Evolutionary conservation across 1,284 basidiomycete species (phyloP).

Genomic region (Microbotryum lychnidis-dioicae): DNA sequence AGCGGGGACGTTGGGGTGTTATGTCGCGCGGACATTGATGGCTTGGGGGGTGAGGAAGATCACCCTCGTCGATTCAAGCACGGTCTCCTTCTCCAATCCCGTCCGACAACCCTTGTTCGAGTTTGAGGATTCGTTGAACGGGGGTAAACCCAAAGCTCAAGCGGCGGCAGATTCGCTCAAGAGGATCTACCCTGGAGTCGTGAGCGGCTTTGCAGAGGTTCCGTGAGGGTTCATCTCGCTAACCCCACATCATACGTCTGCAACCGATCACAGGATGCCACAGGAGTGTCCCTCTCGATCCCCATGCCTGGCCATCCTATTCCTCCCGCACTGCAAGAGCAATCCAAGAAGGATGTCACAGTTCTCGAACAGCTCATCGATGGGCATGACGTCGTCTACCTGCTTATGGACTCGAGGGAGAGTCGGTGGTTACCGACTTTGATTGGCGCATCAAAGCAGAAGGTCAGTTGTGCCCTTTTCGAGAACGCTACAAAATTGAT

Average conservation of each 20-base stretch:
- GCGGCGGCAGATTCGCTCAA: slow-evolving; percentile 80
- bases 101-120: slow-evolving; percentile 93
- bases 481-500: neutral
- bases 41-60: slow-evolving; percentile 93
- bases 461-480: slow-evolving; percentile 48
- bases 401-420: slow-evolving; percentile 97
- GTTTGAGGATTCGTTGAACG: slow-evolving; percentile 86
- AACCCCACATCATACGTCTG: neutral
- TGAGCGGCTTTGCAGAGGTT: slow-evolving; percentile 43
- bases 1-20: slow-evolving; percentile 93
- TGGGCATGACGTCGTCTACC: slow-evolving; percentile 78
- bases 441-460: slow-evolving; percentile 68
- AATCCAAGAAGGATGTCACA: slow-evolving; percentile 58
- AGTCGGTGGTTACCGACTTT: slow-evolving; percentile 92
- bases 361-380: slow-evolving; percentile 69
- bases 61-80: slow-evolving; percentile 81
- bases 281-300: slow-evolving; percentile 65
- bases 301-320: slow-evolving; percentile 98
- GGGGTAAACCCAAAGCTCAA: slow-evolving; percentile 85
- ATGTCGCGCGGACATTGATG: slow-evolving; percentile 82
- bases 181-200: slow-evolving; percentile 86
- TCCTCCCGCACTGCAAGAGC: slow-evolving; percentile 47
- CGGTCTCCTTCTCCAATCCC: slow-evolving; percentile 92
- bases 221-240: too few relatives aligned
- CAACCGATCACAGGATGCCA: slow-evolving; percentile 55